These are phyloP conservation scores for Usnea hakonensis DNA, from an alignment of 495 filamentous ascomycete genomes.

Conservation along the genomic window DNA sequence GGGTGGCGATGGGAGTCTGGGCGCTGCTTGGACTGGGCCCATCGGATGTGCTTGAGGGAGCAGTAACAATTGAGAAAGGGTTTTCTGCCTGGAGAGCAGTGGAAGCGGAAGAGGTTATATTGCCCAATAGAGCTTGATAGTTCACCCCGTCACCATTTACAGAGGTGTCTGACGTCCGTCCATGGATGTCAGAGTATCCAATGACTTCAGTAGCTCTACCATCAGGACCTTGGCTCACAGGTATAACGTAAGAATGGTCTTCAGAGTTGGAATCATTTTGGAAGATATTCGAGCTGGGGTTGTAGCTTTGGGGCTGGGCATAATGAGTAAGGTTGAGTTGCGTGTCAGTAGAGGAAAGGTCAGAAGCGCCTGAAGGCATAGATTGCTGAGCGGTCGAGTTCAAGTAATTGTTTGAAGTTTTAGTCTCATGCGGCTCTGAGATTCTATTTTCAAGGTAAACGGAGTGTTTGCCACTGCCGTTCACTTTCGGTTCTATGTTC, in stretches of 20 bases:
- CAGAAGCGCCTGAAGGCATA: conserved; percentile 24
- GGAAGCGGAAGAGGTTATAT: conserved; percentile 39
- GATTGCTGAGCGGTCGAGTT: conserved; percentile 19
- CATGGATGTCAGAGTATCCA: conserved; percentile 10
- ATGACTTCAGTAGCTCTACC: not conserved
- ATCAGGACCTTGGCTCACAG: conserved; percentile 22
- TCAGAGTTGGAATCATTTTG: conserved; percentile 31
- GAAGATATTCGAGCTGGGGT: conserved; percentile 10
- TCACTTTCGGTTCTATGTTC: conserved; percentile 18
- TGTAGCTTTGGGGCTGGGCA: conserved; percentile 11
- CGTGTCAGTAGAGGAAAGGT: conserved; percentile 19
- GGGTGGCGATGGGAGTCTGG: conserved; percentile 34
- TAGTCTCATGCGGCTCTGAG: conserved; percentile 17
- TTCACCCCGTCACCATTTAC: conserved; percentile 37
- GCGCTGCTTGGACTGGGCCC: conserved; percentile 31
- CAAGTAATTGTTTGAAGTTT: conserved; percentile 13
- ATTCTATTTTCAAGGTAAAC: conserved; percentile 38
- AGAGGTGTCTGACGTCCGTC: not conserved
- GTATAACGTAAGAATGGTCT: not conserved
- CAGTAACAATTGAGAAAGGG: conserved; percentile 26
- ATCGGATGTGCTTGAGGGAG: conserved; percentile 28
- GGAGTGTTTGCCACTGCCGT: conserved; percentile 41
- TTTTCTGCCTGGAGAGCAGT: conserved; percentile 31
- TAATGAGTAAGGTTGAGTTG: conserved; percentile 8
- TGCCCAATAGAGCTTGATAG: conserved; percentile 46